A percentile compares a stretch with the other conserved stretches of the same genome.
Evolutionary conservation across 345 rosid genomes (phyloP).

Genomic region (Aethionema arabicum): DNA sequence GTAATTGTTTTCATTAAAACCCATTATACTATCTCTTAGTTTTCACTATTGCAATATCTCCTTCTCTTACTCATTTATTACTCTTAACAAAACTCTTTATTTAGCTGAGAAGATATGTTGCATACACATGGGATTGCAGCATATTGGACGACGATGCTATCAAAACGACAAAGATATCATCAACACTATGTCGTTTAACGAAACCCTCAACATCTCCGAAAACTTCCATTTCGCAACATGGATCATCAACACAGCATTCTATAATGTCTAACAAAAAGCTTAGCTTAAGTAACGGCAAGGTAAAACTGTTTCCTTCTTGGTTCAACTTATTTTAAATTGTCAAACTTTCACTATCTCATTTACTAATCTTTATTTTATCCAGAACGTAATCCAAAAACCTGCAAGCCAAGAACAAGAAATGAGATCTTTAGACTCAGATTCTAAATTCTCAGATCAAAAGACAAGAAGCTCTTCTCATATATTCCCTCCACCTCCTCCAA

Average conservation of each 20-base stretch:
- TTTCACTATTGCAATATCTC: conserved; percentile 2
- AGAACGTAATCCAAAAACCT: conserved; percentile 41
- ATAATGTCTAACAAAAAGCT: conserved; percentile 43
- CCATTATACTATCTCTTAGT: conserved; percentile 5
- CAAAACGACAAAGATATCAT: conserved; percentile 29
- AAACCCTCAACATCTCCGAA: conserved; percentile 40
- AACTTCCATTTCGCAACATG: conserved; percentile 38
- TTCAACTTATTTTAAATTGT: conserved; percentile 13
- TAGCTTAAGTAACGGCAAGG: conserved; percentile 55
- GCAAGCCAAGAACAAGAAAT: conserved; percentile 38
- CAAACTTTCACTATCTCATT: neutral
- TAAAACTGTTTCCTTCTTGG: conserved; percentile 28
- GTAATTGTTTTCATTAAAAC: conserved; percentile 42
- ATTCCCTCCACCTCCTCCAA: conserved; percentile 59
- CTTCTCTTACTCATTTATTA: conserved; percentile 18
- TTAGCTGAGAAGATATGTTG: conserved; percentile 91
- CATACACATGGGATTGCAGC: conserved; percentile 73
- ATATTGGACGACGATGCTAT: conserved; percentile 48
- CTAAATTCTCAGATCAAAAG: conserved; percentile 29
- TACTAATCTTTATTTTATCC: conserved; percentile 19
- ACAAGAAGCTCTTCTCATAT: conserved; percentile 9
- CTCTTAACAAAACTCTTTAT: conserved; percentile 24
- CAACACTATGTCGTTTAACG: conserved; percentile 37
- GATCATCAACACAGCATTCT: conserved; percentile 38
- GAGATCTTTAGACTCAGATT: conserved; percentile 35